A percentile compares a stretch with the other conserved stretches of the same genome.
Evolutionary conservation across 345 rosid species (phyloP).

Genomic region (Anastatica hierochuntica): DNA sequence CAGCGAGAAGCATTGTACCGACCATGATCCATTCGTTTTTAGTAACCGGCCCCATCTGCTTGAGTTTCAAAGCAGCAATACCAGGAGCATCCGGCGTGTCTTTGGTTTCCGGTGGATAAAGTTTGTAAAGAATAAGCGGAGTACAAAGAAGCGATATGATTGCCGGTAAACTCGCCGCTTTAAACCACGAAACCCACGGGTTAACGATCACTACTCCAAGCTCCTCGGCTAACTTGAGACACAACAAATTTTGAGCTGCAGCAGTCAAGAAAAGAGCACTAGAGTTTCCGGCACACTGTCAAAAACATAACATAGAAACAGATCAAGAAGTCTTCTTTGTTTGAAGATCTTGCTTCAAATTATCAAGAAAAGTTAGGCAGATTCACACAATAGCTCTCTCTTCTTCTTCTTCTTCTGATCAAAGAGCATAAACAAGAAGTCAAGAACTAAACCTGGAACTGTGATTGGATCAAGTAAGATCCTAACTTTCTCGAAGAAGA

Average conservation of each 20-base stretch:
- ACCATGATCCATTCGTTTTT: constrained; percentile 89
- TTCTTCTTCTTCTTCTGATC: no score
- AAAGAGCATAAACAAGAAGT: neutral
- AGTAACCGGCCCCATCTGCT: constrained; percentile 75
- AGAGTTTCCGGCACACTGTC: constrained; percentile 75
- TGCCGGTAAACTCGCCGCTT: constrained; percentile 88
- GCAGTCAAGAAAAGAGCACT: constrained; percentile 97
- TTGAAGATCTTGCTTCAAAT: no score
- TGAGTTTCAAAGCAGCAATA: constrained; percentile 65
- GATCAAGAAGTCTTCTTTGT: no score
- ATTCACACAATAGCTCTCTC: no score
- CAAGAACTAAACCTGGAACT: constrained; percentile 49
- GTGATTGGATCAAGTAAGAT: constrained; percentile 64
- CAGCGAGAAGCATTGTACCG: constrained; percentile 87
- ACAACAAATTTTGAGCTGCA: constrained; percentile 89
- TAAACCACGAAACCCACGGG: constrained; percentile 97
- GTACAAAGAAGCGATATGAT: constrained; percentile 61
- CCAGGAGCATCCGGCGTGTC: constrained; percentile 97
- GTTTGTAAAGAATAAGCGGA: constrained; percentile 67
- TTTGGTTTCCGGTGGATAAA: constrained; percentile 91
- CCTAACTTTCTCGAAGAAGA: constrained; percentile 69
- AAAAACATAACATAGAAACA: no score
- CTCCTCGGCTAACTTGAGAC: constrained; percentile 91
- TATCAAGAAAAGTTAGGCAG: no score
- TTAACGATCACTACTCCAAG: constrained; percentile 66